phyloP scores from a whole-genome alignment of 441 rosid species.

The Macaranga tanarius region DNA sequence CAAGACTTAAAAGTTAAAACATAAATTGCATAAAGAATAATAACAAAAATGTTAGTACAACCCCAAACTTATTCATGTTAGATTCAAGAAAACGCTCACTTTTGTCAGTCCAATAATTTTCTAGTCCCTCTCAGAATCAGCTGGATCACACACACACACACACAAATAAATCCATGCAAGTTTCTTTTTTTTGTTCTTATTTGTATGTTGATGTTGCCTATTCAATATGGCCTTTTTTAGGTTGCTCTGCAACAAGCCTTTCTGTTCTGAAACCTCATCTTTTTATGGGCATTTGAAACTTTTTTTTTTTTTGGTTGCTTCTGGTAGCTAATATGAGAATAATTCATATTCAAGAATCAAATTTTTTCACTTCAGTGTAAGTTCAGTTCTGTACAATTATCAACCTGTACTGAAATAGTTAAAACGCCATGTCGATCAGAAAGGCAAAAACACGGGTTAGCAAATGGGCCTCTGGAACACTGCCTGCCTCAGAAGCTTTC shows the following conservation, averaged over 20 bases:
- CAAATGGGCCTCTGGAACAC: neutral
- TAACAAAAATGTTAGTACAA: neutral
- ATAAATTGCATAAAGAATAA: neutral
- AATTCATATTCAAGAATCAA: too few species aligned
- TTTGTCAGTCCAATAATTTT: constrained; percentile 8
- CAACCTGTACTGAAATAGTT: too few species aligned
- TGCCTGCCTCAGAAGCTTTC: too few species aligned
- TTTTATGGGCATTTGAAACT: neutral
- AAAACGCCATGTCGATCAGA: too few species aligned
- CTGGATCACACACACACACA: constrained; percentile 6
- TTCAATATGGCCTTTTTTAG: neutral
- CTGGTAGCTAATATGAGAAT: too few species aligned
- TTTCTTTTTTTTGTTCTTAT: neutral
- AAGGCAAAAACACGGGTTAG: neutral
- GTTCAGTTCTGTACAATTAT: too few species aligned
- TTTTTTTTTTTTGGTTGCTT: neutral
- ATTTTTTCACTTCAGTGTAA: too few species aligned
- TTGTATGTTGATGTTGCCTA: neutral
- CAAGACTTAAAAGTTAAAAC: too few species aligned
- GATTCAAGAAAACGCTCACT: neutral
- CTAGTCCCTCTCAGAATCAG: neutral
- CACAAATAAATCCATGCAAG: neutral
- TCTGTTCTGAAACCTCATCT: neutral
- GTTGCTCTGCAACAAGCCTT: neutral
- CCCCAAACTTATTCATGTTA: neutral